These are phyloP conservation scores for Vitis rotundifolia DNA, from an alignment of 164 flowering plant genomes.

Conservation along the genomic window DNA sequence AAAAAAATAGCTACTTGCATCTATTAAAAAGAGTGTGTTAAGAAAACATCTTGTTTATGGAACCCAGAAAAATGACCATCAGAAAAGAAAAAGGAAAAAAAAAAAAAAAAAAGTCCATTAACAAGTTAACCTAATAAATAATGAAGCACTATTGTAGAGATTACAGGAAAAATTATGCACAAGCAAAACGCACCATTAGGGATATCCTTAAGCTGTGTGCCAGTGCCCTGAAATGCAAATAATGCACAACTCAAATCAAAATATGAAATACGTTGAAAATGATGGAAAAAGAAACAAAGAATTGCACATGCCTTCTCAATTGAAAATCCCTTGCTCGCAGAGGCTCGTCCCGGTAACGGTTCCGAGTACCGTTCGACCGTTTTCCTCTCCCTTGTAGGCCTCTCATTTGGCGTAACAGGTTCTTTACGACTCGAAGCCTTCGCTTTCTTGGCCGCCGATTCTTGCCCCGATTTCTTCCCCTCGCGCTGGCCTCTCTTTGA, in stretches of 20 bases:
- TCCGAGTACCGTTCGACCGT: conserved; percentile 64
- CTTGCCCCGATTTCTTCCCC: conserved; percentile 10
- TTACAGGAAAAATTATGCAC: not conserved
- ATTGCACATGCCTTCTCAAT: conserved; percentile 61
- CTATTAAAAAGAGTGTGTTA: too few species aligned
- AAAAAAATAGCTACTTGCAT: too few species aligned
- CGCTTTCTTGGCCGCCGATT: conserved; percentile 4
- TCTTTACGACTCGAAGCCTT: conserved; percentile 20
- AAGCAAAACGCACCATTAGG: conserved; percentile 62
- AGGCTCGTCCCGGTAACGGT: conserved; percentile 24
- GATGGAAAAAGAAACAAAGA: not conserved
- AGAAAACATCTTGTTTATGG: too few species aligned
- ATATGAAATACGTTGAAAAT: not conserved
- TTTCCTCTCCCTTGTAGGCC: conserved; percentile 74
- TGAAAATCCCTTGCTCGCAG: conserved; percentile 40
- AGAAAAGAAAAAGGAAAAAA: not conserved
- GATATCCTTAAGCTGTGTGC: conserved; percentile 70
- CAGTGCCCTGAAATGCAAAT: conserved; percentile 57
- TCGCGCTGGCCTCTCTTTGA: conserved; percentile 10
- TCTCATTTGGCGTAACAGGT: conserved; percentile 46
- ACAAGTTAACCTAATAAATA: not conserved
- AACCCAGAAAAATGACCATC: too few species aligned
- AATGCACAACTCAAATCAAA: not conserved
- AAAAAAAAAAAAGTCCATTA: not conserved
- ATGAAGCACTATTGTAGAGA: not conserved